Conservation (phyloP, 2,329 filamentous ascomycete species). For the Penicillium sp. region DNA sequence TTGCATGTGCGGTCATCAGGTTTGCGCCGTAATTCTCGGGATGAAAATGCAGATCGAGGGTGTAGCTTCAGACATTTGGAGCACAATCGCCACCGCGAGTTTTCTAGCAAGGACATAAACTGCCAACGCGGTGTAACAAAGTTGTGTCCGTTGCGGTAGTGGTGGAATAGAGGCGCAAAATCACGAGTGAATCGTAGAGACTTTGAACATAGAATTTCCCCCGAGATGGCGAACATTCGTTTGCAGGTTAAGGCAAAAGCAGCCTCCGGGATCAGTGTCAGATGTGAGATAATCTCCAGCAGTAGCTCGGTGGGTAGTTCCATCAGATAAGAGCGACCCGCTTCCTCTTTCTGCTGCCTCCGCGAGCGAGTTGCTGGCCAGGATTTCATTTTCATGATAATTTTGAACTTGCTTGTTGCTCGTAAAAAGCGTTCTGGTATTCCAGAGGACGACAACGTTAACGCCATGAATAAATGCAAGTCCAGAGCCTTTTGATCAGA, state of each 20-base stretch:
- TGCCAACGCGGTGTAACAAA: slow-evolving; percentile 40
- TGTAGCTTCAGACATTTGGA: slow-evolving; percentile 43
- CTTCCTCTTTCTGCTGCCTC: slow-evolving; percentile 16
- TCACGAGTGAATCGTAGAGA: slow-evolving; percentile 39
- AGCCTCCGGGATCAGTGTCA: slow-evolving; percentile 36
- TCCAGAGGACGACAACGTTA: slow-evolving; percentile 17
- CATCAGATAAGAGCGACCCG: slow-evolving; percentile 32
- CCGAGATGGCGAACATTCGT: slow-evolving; percentile 36
- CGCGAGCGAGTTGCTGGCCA: slow-evolving; percentile 24
- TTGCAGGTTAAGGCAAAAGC: slow-evolving; percentile 42
- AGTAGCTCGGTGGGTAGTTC: slow-evolving; percentile 41
- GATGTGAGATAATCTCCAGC: slow-evolving; percentile 38
- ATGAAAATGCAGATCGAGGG: slow-evolving; percentile 33
- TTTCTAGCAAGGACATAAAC: slow-evolving; percentile 37
- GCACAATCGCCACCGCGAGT: slow-evolving; percentile 36
- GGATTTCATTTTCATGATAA: slow-evolving; percentile 28
- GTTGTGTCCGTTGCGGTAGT: slow-evolving; percentile 40
- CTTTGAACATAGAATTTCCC: slow-evolving; percentile 30
- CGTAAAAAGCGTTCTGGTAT: slow-evolving; percentile 32
- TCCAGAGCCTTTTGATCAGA: slow-evolving; percentile 8
- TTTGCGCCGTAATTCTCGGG: slow-evolving; percentile 35
- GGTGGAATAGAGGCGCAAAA: slow-evolving; percentile 42
- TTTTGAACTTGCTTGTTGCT: slow-evolving; percentile 31
- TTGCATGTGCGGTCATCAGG: slow-evolving; percentile 35
- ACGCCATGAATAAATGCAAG: slow-evolving; percentile 16